Evolutionary conservation across 352 stramenopile genomes (phyloP), one percentile per base, ranked within the genome.

Genomic region (Pythium myriotylum): DNA sequence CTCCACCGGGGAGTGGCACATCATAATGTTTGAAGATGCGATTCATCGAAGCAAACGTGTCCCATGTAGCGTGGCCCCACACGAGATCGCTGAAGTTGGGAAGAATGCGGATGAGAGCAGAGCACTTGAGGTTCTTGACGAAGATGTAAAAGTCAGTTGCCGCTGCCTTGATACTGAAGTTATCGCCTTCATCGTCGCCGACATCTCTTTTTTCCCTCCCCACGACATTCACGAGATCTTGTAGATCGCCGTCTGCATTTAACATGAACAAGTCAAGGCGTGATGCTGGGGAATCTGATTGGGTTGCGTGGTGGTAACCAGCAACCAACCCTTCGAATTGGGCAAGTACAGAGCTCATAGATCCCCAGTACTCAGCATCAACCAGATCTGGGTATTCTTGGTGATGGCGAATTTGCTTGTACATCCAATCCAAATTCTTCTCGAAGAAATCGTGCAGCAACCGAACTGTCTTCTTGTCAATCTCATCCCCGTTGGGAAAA

Each of bases 11-110:
- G 22, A 89, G 64, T 0, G 85, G 71, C 24, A 93, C 65, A n/a
- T 91, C 68, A 59, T 92, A 87, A 67, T 88, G 79, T 63, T 95
- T 94, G 66, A 85, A 91, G 43, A 92, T 84, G 41, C 84, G 73
- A 39, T 90, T 84, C 78, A 92, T 92, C 14, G 73, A 77, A 29
- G 69, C 70, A 67, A 82, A 95, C 17, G 63, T 76, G 52, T 90
- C 74, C 85, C 85, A 95, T 5, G 81, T 88, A 19, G 72, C 68
- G 47, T 95, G 86, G 13, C 77, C 81, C 79, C 82, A 86, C 12
- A 86, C 58, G 17, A 95, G 41, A 35, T 93, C 81, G 1, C 54
- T 59, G 39, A 84, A 80, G 64, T 85, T 72, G 3, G 75, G 76
- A 0, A 82, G 56, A 39, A 91, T 72, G 16, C 83, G 81, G 33